These are phyloP conservation scores for Porpolomopsis calyptriformis DNA, from an alignment of 768 basidiomycete genomes.

Conservation along the genomic window DNA sequence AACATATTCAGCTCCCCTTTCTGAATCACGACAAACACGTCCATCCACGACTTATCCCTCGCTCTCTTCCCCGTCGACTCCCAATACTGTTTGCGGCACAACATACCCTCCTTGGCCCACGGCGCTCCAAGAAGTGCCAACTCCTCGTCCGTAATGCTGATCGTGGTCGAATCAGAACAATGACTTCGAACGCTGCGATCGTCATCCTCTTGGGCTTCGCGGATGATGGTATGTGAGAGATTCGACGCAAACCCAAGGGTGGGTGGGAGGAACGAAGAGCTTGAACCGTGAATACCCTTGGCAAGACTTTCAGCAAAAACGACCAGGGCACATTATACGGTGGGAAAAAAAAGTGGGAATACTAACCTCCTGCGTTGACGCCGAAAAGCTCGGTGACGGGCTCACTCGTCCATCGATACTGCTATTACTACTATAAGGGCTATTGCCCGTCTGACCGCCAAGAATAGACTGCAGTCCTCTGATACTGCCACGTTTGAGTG, in stretches of 20 bases:
- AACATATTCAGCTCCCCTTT: conserved; percentile 96
- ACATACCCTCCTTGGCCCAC: conserved; percentile 98
- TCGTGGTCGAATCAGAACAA: conserved; percentile 55
- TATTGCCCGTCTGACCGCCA: conserved; percentile 48
- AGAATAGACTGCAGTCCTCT: conserved; percentile 79
- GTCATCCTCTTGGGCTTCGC: conserved; percentile 88
- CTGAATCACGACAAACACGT: conserved; percentile 93
- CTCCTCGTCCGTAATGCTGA: conserved; percentile 91
- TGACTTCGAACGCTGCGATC: conserved; percentile 57
- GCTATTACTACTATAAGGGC: conserved; percentile 78
- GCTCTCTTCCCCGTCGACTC: conserved; percentile 75
- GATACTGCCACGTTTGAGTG: conserved; percentile 84
- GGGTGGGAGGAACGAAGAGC: conserved; percentile 64
- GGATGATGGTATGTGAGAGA: conserved; percentile 91
- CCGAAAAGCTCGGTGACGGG: conserved; percentile 89
- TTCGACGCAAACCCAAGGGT: conserved; percentile 96
- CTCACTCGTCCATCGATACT: conserved; percentile 84
- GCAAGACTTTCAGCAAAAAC: conserved; percentile 5
- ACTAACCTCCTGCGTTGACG: conserved; percentile 73
- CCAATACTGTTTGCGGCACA: conserved; percentile 92
- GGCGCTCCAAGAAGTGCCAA: conserved; percentile 90
- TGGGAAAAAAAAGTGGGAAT: neutral
- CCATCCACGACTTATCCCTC: conserved; percentile 84
- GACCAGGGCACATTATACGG: too few species aligned
- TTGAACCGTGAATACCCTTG: conserved; percentile 51